phyloP scores from a whole-genome alignment of 2,329 filamentous ascomycete genomes.

The Cercospora sp. region DNA sequence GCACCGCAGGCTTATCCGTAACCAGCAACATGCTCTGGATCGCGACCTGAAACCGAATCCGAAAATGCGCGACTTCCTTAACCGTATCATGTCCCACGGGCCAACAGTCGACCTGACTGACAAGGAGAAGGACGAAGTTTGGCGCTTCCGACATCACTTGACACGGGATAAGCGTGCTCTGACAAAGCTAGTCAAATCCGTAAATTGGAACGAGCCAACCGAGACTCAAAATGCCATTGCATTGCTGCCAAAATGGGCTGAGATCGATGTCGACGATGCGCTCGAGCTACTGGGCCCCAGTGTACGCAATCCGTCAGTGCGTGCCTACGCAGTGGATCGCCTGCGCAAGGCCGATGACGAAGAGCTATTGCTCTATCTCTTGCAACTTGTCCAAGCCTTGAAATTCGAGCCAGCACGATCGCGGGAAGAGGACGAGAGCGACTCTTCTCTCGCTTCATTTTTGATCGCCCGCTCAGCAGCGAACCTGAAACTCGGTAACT shows the following conservation, averaged over 20 bases:
- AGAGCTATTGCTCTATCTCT: slow-evolving; percentile 83
- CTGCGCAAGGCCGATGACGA: slow-evolving; percentile 89
- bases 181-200: slow-evolving; percentile 97
- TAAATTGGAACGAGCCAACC: slow-evolving; percentile 84
- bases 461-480: slow-evolving; percentile 82
- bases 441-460: slow-evolving; percentile 86
- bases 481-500: slow-evolving; percentile 90
- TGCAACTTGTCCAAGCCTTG: slow-evolving; percentile 92
- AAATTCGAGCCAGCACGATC: slow-evolving; percentile 75
- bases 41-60: slow-evolving; percentile 95
- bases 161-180: slow-evolving; percentile 82
- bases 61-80: slow-evolving; percentile 90
- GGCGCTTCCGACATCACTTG: slow-evolving; percentile 95
- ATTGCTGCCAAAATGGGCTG: slow-evolving; percentile 88
- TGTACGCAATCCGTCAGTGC: slow-evolving; percentile 83
- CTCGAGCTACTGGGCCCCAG: slow-evolving; percentile 89
- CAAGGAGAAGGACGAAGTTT: slow-evolving; percentile 93
- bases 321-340: slow-evolving; percentile 90
- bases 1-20: slow-evolving; percentile 86
- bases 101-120: slow-evolving; percentile 84
- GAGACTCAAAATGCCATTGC: slow-evolving; percentile 89
- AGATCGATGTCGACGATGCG: slow-evolving; percentile 95
- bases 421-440: slow-evolving; percentile 52
- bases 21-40: slow-evolving; percentile 87
- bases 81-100: slow-evolving; percentile 85